Evolutionary conservation across 2,329 filamentous ascomycete species (phyloP).

Genomic region (Aureobasidium uvarum): DNA sequence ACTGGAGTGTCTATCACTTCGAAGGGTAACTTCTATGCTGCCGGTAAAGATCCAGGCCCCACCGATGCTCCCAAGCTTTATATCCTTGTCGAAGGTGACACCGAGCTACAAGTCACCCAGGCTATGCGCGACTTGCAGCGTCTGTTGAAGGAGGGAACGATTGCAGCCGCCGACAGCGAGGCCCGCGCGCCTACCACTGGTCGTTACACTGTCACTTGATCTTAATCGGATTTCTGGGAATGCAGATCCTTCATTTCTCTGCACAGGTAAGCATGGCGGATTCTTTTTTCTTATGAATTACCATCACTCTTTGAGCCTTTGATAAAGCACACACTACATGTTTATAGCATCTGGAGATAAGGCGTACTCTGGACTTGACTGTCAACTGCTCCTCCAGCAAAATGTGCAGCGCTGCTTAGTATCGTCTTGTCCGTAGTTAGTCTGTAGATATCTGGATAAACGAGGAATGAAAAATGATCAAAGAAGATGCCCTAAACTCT

Average conservation of each 20-base stretch:
- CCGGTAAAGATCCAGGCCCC: conserved; percentile 74
- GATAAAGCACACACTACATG: not conserved
- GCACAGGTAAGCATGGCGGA: conserved; percentile 14
- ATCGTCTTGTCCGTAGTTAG: not conserved
- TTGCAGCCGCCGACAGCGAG: conserved; percentile 85
- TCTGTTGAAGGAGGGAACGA: conserved; percentile 82
- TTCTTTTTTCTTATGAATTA: not conserved
- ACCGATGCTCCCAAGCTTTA: conserved; percentile 90
- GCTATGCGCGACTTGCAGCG: conserved; percentile 89
- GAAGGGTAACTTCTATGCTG: conserved; percentile 85
- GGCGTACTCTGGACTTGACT: not conserved
- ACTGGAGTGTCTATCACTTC: conserved; percentile 96
- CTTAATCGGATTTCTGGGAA: not conserved
- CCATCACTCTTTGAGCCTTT: not conserved
- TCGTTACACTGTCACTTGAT: conserved; percentile 70
- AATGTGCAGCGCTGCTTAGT: not conserved
- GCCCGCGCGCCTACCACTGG: conserved; percentile 69
- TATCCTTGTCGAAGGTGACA: conserved; percentile 96
- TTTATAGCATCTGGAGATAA: not conserved
- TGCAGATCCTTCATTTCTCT: not conserved
- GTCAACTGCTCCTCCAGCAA: not conserved
- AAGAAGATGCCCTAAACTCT: not conserved
- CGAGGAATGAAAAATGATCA: not conserved
- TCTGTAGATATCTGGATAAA: conserved; percentile 1
- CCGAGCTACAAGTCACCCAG: conserved; percentile 84